Percentiles rank a stretch among this genome's conserved stretches.
These are phyloP conservation scores for Stephanodiscus minutulus DNA, from an alignment of 108 stramenopile genomes.

Conservation along the genomic window DNA sequence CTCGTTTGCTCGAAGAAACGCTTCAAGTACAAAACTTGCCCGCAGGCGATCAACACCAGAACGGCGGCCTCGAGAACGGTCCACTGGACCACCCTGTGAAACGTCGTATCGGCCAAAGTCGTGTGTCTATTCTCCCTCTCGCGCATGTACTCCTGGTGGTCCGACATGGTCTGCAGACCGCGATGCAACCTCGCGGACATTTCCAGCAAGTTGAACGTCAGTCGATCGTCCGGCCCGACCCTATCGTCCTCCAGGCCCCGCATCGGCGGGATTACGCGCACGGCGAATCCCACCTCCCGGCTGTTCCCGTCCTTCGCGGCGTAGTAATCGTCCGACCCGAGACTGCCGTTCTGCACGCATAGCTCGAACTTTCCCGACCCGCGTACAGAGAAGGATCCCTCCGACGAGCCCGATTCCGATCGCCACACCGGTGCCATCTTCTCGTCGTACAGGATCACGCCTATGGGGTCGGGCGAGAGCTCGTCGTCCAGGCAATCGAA, in stretches of 20 bases:
- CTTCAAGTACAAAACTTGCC: conserved; percentile 81
- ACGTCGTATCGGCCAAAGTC: conserved; percentile 55
- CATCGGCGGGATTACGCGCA: conserved; percentile 50
- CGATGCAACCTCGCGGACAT: conserved; percentile 28
- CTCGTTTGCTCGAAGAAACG: conserved; percentile 80
- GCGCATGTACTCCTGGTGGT: conserved; percentile 79
- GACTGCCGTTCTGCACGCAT: conserved; percentile 64
- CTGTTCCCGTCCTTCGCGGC: conserved; percentile 39
- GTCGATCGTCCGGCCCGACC: conserved; percentile 64
- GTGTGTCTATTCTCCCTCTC: conserved; percentile 71
- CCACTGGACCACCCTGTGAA: conserved; percentile 63
- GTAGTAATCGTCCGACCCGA: conserved; percentile 52
- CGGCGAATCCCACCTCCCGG: conserved; percentile 61
- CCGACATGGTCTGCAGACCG: conserved; percentile 52
- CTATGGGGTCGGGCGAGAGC: conserved; percentile 38
- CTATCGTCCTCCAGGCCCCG: conserved; percentile 52
- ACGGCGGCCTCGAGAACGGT: conserved; percentile 75
- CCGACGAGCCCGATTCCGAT: conserved; percentile 48
- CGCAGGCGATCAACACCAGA: conserved; percentile 66
- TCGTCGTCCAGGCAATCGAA: conserved; percentile 47
- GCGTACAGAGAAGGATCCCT: conserved; percentile 57
- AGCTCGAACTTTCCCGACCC: conserved; percentile 50
- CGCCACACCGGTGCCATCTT: conserved; percentile 51
- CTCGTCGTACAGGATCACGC: conserved; percentile 36
- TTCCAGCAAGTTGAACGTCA: conserved; percentile 36